A percentile compares a stretch with the other conserved stretches of the same genome.
These are phyloP conservation scores for Paxillus rubicundulus DNA, from an alignment of 768 basidiomycete genomes.

Conservation along the genomic window DNA sequence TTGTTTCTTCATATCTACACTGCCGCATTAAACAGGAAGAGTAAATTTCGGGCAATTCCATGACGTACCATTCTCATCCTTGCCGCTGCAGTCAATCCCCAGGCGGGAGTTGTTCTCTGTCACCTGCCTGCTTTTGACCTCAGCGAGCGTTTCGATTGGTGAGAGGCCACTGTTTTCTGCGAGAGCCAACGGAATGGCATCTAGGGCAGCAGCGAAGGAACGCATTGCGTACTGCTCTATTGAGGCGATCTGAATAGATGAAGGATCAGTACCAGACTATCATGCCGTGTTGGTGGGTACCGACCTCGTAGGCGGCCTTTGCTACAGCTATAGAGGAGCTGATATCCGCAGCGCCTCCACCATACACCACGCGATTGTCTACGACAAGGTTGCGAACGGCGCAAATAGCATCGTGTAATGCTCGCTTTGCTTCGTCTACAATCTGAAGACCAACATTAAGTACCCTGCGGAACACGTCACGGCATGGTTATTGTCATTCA, in stretches of 20 bases:
- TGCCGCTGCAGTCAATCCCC: slow-evolving; percentile 90
- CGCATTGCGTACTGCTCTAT: slow-evolving; percentile 99
- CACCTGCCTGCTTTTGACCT: slow-evolving; percentile 92
- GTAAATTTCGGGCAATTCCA: neutral
- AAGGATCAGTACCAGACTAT: slow-evolving; percentile 1
- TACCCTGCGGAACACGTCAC: neutral
- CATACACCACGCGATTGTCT: slow-evolving; percentile 96
- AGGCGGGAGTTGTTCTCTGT: slow-evolving; percentile 78
- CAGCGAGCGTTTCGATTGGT: slow-evolving; percentile 95
- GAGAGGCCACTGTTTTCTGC: slow-evolving; percentile 97
- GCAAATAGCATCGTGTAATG: slow-evolving; percentile 96
- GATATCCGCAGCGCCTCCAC: slow-evolving; percentile 97
- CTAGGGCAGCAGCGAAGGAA: slow-evolving; percentile 94
- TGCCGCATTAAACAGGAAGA: neutral
- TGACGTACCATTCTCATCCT: slow-evolving; percentile 77
- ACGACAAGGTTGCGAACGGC: slow-evolving; percentile 93
- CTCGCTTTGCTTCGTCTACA: slow-evolving; percentile 97
- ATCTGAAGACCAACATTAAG: slow-evolving; percentile 54
- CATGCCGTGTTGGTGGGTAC: slow-evolving; percentile 10
- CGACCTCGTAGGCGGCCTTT: slow-evolving; percentile 90
- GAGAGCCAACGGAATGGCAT: slow-evolving; percentile 91
- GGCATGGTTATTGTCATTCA: slow-evolving; percentile 3
- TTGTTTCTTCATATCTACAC: slow-evolving; percentile 92
- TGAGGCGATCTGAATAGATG: slow-evolving; percentile 67
- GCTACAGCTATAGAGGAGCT: slow-evolving; percentile 90